Conservation (phyloP, 345 rosid species). For the Populus nigra region DNA sequence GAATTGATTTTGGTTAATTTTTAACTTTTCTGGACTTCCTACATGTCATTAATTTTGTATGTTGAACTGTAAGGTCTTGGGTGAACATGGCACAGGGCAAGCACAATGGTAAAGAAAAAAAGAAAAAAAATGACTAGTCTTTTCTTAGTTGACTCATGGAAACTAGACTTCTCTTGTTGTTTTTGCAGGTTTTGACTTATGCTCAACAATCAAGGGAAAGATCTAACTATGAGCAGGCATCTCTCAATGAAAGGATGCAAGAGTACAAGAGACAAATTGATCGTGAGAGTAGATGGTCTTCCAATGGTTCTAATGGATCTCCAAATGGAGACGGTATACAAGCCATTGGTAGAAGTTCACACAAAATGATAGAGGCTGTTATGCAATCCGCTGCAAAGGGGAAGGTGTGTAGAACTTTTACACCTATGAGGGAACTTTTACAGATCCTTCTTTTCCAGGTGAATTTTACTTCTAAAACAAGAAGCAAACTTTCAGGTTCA, state of each 20-base stretch:
- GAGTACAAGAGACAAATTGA: constrained; percentile 95
- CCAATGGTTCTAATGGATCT: constrained; percentile 86
- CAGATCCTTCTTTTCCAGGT: constrained; percentile 9
- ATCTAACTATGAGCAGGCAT: constrained; percentile 93
- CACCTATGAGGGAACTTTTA: not conserved
- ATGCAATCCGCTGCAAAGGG: constrained; percentile 99
- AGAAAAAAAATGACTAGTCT: not conserved
- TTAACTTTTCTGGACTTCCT: not conserved
- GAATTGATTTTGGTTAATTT: not conserved
- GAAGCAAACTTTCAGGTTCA: constrained; percentile 59
- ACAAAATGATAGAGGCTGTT: constrained; percentile 97
- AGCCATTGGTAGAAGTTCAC: constrained; percentile 94
- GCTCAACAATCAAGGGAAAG: constrained; percentile 97
- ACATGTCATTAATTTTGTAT: not conserved
- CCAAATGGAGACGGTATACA: constrained; percentile 97
- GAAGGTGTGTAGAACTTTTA: constrained; percentile 52
- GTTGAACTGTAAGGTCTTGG: not conserved
- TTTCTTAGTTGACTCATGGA: constrained; percentile 9
- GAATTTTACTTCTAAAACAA: constrained; percentile 4
- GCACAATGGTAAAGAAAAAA: not conserved
- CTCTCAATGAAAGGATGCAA: constrained; percentile 93
- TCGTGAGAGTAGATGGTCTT: constrained; percentile 79
- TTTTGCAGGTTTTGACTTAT: constrained; percentile 80
- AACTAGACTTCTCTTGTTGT: constrained; percentile 7
- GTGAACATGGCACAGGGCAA: not conserved